phyloP scores from a whole-genome alignment of 192 early-diverging fungal species.

The Bifiguratus adelaidae region DNA sequence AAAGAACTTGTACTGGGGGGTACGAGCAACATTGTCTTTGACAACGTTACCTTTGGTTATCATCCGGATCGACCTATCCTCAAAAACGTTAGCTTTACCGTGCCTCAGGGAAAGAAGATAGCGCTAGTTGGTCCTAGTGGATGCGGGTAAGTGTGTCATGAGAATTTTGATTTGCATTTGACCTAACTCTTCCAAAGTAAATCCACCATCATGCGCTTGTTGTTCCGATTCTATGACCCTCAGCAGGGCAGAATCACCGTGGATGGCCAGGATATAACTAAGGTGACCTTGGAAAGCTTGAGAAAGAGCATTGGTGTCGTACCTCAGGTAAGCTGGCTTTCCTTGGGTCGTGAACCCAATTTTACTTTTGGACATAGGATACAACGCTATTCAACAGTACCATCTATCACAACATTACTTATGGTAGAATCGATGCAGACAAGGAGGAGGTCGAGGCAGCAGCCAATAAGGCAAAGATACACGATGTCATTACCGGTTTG shows the following conservation, averaged over 20 bases:
- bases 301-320: constrained; percentile 77
- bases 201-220: constrained; percentile 69
- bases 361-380: constrained; percentile 31
- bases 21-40: constrained; percentile 74
- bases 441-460: constrained; percentile 49
- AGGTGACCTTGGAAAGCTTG: constrained; percentile 72
- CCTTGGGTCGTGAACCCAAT: neutral
- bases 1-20: constrained; percentile 48
- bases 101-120: constrained; percentile 75
- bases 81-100: constrained; percentile 61
- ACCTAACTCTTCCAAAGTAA: no score
- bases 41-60: constrained; percentile 89
- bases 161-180: constrained; percentile 27
- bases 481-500: constrained; percentile 41
- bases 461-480: constrained; percentile 46
- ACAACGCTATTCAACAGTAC: constrained; percentile 91
- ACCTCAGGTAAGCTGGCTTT: constrained; percentile 44
- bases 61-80: constrained; percentile 45
- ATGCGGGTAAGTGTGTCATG: constrained; percentile 58
- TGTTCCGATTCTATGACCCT: constrained; percentile 95
- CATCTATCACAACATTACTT: constrained; percentile 86
- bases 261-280: constrained; percentile 74
- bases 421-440: constrained; percentile 64
- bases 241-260: constrained; percentile 66
- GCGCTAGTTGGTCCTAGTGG: constrained; percentile 94